Base-by-base conservation (phyloP, 805 yeast species). In the Saccharomycopsis sp. region DNA sequence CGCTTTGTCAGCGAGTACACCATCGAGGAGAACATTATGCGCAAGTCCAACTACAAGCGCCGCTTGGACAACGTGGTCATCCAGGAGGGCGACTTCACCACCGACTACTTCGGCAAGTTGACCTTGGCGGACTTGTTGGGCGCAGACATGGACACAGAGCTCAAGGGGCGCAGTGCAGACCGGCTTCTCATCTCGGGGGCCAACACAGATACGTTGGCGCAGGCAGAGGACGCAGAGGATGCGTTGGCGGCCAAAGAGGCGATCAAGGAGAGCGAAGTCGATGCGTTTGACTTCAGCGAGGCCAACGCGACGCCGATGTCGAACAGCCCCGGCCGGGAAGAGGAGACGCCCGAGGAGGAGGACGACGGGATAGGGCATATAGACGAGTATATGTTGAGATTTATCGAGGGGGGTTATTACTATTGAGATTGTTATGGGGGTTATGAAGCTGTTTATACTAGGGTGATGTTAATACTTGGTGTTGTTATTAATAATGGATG, bases 41-140 rank as follows among this genome's bases (percentile, higher is more conserved):
- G 84, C 65, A 92, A 92, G 70, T 97, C 98, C 1, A 91, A 91
- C 66, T 98, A 92, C 71, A 92, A 92, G 77, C 79, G 96, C 66
- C 91, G 91, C 66, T 79, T 92, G 65, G 98, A 92, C 72, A 89
- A 90, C 70, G 96, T 92, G 37, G 92, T 92, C 56, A 94, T 94
- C 64, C 98, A 94, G 73, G 97, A 91, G 55, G 99, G 99, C 69
- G 98, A 92, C 64, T 94, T 94, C 73, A 94, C 98, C 0, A 95
- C 99, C 0, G 99, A 95, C 69, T 94, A 91, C 70, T 88, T 95
- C 68, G 87, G 91, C 34, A 89, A 89, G 67, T 75, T 91, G 55
- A 87, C 97, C 0, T 92, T 91, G 3, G 80, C 84, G 60, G 98
- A 92, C 68, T 73, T 92, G 62, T 79, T 92, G 1, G 95, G 95